Evolutionary conservation across 805 yeast species (phyloP), one percentile per base, ranked within the genome.

Genomic region (Kazachstania bromeliacearum): DNA sequence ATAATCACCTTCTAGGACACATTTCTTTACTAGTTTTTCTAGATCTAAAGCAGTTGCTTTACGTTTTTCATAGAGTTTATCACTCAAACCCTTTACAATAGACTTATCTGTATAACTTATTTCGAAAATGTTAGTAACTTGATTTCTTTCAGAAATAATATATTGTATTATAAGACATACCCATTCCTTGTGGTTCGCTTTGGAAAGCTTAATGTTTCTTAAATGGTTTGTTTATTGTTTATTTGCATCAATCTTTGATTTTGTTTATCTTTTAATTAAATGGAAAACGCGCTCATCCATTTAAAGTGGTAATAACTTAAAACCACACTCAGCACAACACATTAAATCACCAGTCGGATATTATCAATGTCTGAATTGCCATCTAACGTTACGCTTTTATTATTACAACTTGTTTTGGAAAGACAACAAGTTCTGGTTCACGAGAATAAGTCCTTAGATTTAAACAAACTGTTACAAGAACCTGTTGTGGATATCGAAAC

Each of bases 31-130:
- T 14, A 78, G 68, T 39, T 78, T 75, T 52, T 92, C 97, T 23
- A 84, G 63, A 48, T 80, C 85, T 40, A 75, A 66, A 1, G 94
- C 92, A 0, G 89, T 85, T 0, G 78, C 69, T 53, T 82, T 81
- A 31, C 94, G 68, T 56, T 78, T 79, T 45, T 82, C 94, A 53
- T 82, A 82, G 16, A 82, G 68, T 32, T 87, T 68, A 54, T 82
- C 92, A 42, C 73, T 69, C 28, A 82, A 66, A 5, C 88, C 87
- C 48, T 78, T 74, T 35, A 71, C 71, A 30, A 81, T 71, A 19
- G 75, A 68, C 49, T 74, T 77, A 40, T 80, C 89, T 73, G 45
- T 40, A 14, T 18, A 22, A 22, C 12, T n/a, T n/a, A n/a, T n/a
- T n/a, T n/a, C n/a, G n/a, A n/a, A n/a, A n/a, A n/a, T n/a, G n/a